These are phyloP conservation scores for Phycomyces blakesleeanus DNA, from an alignment of 192 early-diverging fungal genomes.

Conservation along the genomic window DNA sequence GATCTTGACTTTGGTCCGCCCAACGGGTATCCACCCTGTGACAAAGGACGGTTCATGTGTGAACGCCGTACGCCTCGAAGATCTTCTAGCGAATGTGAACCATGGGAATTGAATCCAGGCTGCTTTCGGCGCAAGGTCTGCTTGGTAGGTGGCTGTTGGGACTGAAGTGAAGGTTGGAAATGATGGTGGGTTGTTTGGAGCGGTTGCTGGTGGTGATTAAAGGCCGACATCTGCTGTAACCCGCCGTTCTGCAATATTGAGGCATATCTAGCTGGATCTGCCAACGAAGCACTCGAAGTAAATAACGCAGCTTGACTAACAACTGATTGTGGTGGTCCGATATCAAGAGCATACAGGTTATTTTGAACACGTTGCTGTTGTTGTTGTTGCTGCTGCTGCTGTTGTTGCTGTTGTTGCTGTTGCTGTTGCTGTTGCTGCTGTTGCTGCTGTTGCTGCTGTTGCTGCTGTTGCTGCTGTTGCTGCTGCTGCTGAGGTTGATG, in stretches of 20 bases:
- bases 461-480: not conserved
- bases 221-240: too few species aligned
- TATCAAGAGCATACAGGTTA: too few species aligned
- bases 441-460: not conserved
- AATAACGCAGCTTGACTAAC: too few species aligned
- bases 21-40: not conserved
- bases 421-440: conserved; percentile 3
- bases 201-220: not conserved
- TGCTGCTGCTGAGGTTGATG: not conserved
- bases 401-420: conserved; percentile 1
- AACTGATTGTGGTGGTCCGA: too few species aligned
- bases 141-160: not conserved
- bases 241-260: too few species aligned
- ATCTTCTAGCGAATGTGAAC: not conserved
- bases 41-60: not conserved
- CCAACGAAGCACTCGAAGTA: too few species aligned
- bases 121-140: not conserved
- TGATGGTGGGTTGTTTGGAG: not conserved
- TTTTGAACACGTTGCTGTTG: not conserved
- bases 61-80: not conserved
- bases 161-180: not conserved
- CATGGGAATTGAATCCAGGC: not conserved
- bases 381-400: conserved; percentile 11
- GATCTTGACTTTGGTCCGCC: not conserved
- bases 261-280: too few species aligned